Evolutionary conservation across 768 basidiomycete genomes (phyloP).

Genomic region (Hypholoma sublateritium): DNA sequence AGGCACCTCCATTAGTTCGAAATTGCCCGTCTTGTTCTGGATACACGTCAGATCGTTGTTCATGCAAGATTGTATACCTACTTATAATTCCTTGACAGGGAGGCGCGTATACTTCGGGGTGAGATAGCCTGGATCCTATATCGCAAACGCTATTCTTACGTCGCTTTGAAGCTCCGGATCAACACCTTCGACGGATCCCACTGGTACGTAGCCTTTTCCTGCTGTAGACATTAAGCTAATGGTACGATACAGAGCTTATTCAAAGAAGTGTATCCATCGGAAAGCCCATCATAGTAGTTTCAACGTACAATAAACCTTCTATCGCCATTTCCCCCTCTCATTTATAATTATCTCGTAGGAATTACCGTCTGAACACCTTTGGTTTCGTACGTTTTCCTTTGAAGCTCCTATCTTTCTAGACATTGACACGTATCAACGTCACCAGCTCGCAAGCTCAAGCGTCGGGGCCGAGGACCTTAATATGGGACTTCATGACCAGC

Average conservation of each 20-base stretch:
- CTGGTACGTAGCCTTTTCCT: slow-evolving; percentile 32
- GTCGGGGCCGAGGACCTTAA: slow-evolving; percentile 52
- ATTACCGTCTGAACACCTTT: slow-evolving; percentile 59
- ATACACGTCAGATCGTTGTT: slow-evolving; percentile 27
- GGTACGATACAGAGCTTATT: slow-evolving; percentile 38
- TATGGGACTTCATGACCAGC: slow-evolving; percentile 62
- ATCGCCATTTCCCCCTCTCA: neutral
- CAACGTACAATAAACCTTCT: slow-evolving; percentile 33
- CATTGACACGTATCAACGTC: neutral
- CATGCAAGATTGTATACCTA: neutral
- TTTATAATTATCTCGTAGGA: slow-evolving; percentile 27
- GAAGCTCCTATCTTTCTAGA: neutral
- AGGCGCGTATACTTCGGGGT: slow-evolving; percentile 49
- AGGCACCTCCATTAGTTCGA: slow-evolving; percentile 21
- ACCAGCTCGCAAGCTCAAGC: slow-evolving; percentile 43
- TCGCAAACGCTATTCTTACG: neutral
- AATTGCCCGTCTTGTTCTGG: slow-evolving; percentile 40
- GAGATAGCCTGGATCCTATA: neutral
- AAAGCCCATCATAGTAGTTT: slow-evolving; percentile 56
- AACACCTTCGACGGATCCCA: slow-evolving; percentile 40
- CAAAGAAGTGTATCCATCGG: slow-evolving; percentile 42
- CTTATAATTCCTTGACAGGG: slow-evolving; percentile 31
- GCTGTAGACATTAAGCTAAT: neutral
- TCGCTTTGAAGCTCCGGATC: slow-evolving; percentile 37
- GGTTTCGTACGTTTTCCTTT: slow-evolving; percentile 40